Base-by-base conservation (phyloP, 129 eudicot species). In the Flaveria robusta region DNA sequence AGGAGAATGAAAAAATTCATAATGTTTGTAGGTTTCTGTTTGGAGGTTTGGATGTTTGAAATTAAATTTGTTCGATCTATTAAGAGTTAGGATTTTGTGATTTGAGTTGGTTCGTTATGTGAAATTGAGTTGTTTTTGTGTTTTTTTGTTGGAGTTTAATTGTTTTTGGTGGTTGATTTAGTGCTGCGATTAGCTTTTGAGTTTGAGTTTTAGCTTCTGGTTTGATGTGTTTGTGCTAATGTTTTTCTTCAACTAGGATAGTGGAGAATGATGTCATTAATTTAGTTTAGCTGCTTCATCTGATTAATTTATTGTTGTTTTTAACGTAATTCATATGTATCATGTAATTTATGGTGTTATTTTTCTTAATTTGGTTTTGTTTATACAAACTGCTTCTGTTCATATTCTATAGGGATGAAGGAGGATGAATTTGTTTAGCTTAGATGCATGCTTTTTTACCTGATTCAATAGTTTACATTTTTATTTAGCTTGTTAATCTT, bases 61-160 rank as follows among this genome's bases (percentile, higher is more conserved):
- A n/a, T n/a, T n/a, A n/a, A n/a, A n/a, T n/a, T n/a, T n/a, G 19
- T 19, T 71, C 41, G 75, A 55, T 68, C 69, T 77, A 62, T n/a
- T 55, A 1, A 3, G 62, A 29, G 49, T 27, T 75, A 64, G 72
- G 79, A 63, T 26, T 43, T 75, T 39, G 24, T 56, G 46, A 20
- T 59, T 47, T 46, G 26, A 14, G 46, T 27, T 20, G 10, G 66
- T 23, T 37, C n/a, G 11, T 9, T 34, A 2, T 64, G 19, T 60
- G n/a, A n/a, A n/a, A n/a, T n/a, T n/a, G n/a, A n/a, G n/a, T n/a
- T n/a, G n/a, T n/a, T n/a, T n/a, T n/a, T n/a, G n/a, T n/a, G 12
- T 43, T 39, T 43, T 43, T 9, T 13, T 11, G 7, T 34, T 54
- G 27, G 19, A 8, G 16, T 24, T 60, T 6, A 60, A 4, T 59